phyloP scores from a whole-genome alignment of 2,329 filamentous ascomycete species.

The Canariomyces notabilis region DNA sequence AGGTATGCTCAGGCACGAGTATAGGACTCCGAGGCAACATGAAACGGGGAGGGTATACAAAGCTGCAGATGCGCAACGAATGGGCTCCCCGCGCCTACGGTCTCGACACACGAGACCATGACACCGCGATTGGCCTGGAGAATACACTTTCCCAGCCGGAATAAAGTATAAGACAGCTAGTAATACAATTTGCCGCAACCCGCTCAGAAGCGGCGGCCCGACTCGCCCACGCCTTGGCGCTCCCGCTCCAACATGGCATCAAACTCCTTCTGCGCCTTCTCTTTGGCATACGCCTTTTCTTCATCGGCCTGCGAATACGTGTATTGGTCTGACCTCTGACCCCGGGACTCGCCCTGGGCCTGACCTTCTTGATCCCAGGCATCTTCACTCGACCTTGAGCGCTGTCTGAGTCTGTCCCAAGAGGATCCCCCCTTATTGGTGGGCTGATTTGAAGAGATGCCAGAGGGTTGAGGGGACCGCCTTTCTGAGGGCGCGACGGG shows the following conservation, averaged over 20 bases:
- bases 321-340: slow-evolving; percentile 15
- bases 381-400: slow-evolving; percentile 10
- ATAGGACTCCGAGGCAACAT: too few species aligned
- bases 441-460: neutral
- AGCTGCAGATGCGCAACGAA: too few species aligned
- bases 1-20: too few species aligned
- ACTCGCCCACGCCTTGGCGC: slow-evolving; percentile 11
- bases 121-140: too few species aligned
- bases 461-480: neutral
- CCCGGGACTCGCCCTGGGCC: neutral
- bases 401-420: slow-evolving; percentile 24
- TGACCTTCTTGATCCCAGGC: neutral
- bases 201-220: neutral
- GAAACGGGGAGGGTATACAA: too few species aligned
- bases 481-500: slow-evolving; percentile 17
- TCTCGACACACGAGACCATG: too few species aligned
- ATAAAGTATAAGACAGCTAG: neutral
- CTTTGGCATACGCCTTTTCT: slow-evolving; percentile 21
- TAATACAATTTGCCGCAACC: neutral
- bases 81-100: too few species aligned
- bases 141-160: neutral
- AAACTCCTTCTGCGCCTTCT: slow-evolving; percentile 27
- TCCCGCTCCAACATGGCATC: slow-evolving; percentile 29
- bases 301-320: slow-evolving; percentile 17
- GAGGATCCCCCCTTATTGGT: slow-evolving; percentile 9